phyloP scores from a whole-genome alignment of 345 rosid species.

The Boechera retrofracta region DNA sequence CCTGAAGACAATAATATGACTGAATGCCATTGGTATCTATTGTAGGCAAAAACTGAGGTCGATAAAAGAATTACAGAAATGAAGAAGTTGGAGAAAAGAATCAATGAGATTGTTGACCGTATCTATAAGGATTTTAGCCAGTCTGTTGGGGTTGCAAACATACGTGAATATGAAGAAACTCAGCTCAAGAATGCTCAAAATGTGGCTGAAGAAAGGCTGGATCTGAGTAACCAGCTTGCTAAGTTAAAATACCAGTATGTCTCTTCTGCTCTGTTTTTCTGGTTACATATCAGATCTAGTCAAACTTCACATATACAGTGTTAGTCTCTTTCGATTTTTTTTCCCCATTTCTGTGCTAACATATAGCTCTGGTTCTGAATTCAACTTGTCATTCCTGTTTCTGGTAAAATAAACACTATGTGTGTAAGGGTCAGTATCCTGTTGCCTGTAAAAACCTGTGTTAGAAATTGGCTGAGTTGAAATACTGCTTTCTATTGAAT shows the following conservation, averaged over 20 bases:
- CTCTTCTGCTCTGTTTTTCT: slow-evolving; percentile 36
- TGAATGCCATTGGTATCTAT: slow-evolving; percentile 33
- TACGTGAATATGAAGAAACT: slow-evolving; percentile 96
- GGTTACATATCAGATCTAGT: slow-evolving; percentile 21
- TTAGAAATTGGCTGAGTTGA: slow-evolving; percentile 33
- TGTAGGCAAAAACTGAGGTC: slow-evolving; percentile 71
- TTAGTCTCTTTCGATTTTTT: slow-evolving; percentile 24
- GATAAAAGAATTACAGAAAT: slow-evolving; percentile 69
- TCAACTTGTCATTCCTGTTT: slow-evolving; percentile 21
- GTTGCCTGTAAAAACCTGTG: slow-evolving; percentile 22
- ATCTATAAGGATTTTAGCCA: slow-evolving; percentile 79
- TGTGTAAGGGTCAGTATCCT: slow-evolving; percentile 20
- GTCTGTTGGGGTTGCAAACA: slow-evolving; percentile 84
- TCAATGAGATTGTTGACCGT: slow-evolving; percentile 84
- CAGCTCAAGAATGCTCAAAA: slow-evolving; percentile 89
- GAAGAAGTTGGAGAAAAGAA: slow-evolving; percentile 79
- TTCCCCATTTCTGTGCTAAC: slow-evolving; percentile 22
- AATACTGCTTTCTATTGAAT: slow-evolving; percentile 14
- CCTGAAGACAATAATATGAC: slow-evolving; percentile 28
- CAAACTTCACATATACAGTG: neutral
- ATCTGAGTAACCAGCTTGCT: slow-evolving; percentile 86
- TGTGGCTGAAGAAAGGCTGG: slow-evolving; percentile 92
- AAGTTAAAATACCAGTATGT: slow-evolving; percentile 98
- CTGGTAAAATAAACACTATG: slow-evolving; percentile 3
- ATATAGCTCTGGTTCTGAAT: slow-evolving; percentile 17